Evolutionary conservation across 352 stramenopile species (phyloP).

Genomic region (Thraustotheca clavata): DNA sequence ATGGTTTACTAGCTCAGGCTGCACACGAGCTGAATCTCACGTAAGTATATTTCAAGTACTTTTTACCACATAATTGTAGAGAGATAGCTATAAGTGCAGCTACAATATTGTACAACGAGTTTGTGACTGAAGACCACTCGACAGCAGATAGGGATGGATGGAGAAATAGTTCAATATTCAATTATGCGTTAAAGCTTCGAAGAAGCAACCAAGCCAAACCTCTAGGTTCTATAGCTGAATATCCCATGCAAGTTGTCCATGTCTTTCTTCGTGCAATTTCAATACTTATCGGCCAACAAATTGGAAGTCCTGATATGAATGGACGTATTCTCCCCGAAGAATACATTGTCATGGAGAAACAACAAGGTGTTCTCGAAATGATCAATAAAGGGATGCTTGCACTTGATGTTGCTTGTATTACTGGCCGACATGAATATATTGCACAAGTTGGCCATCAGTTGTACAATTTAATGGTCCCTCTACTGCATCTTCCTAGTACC

Average conservation of each 20-base stretch:
- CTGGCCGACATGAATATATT: constrained; percentile 42
- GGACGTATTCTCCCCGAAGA: constrained; percentile 29
- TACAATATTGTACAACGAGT: constrained; percentile 35
- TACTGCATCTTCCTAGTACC: constrained; percentile 46
- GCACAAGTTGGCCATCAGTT: constrained; percentile 50
- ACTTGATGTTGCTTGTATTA: constrained; percentile 49
- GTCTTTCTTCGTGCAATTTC: constrained; percentile 40
- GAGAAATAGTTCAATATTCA: constrained; percentile 53
- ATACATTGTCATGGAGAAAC: constrained; percentile 25
- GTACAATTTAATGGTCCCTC: constrained; percentile 50
- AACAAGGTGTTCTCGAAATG: constrained; percentile 40
- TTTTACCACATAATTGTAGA: not conserved
- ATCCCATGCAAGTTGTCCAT: constrained; percentile 44
- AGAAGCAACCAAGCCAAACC: not conserved
- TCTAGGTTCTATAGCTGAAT: constrained; percentile 32
- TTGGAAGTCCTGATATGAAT: constrained; percentile 35
- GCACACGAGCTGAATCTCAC: constrained; percentile 30
- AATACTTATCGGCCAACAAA: constrained; percentile 45
- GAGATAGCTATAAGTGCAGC: constrained; percentile 33
- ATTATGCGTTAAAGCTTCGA: constrained; percentile 36
- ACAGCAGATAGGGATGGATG: constrained; percentile 30
- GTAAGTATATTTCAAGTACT: not conserved
- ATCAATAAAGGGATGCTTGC: constrained; percentile 42
- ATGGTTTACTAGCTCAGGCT: constrained; percentile 55
- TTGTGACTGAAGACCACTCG: constrained; percentile 29